These are phyloP conservation scores for Puccinia hordei DNA, from an alignment of 1,284 basidiomycete genomes.

Conservation along the genomic window DNA sequence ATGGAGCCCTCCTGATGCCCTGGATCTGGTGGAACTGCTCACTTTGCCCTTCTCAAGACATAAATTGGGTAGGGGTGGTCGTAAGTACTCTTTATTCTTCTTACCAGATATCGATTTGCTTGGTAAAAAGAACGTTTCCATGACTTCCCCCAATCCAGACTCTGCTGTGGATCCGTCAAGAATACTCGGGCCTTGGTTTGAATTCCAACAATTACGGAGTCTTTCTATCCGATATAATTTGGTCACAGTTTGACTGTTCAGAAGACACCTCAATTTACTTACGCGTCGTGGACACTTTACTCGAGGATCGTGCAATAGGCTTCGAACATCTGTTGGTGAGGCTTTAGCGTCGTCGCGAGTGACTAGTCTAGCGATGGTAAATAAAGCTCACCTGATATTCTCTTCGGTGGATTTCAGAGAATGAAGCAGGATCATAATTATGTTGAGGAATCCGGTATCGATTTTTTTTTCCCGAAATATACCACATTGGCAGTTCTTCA, in stretches of 20 bases:
- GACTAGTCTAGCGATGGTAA: neutral
- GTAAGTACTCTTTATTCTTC: neutral
- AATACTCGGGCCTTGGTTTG: neutral
- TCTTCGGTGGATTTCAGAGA: neutral
- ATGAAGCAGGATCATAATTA: neutral
- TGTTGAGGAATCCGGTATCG: neutral
- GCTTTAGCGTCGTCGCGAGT: neutral
- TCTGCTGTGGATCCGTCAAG: slow-evolving; percentile 17
- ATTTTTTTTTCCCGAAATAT: neutral
- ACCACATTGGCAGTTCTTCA: slow-evolving; percentile 1
- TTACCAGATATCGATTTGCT: neutral
- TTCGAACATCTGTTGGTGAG: slow-evolving; percentile 1
- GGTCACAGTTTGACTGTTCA: neutral
- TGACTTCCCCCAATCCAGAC: slow-evolving; percentile 3
- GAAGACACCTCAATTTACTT: neutral
- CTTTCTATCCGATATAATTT: neutral
- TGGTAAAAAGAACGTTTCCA: neutral
- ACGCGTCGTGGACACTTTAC: neutral
- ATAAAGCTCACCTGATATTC: neutral
- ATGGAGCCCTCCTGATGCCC: slow-evolving; percentile 22
- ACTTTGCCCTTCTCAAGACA: slow-evolving; percentile 5
- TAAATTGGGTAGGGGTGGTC: slow-evolving; percentile 13
- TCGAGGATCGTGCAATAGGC: slow-evolving; percentile 20
- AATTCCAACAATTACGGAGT: neutral
- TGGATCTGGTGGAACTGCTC: slow-evolving; percentile 20